phyloP scores from a whole-genome alignment of 169 alveolate genomes.

The Cryptosporidium tyzzeri region DNA sequence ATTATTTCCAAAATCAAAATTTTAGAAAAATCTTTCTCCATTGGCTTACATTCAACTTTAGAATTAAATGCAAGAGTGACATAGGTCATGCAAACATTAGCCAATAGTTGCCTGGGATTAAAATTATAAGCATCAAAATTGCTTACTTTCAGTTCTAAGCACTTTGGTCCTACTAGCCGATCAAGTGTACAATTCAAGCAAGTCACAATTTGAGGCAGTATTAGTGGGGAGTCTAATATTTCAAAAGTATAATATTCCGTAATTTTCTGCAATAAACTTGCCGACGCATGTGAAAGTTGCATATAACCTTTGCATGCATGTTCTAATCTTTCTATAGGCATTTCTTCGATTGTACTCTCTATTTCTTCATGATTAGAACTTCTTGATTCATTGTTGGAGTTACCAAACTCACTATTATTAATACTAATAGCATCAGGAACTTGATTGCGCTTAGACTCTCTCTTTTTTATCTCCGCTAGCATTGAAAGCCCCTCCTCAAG shows the following conservation, averaged over 20 bases:
- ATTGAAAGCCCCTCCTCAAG: conserved; percentile 90
- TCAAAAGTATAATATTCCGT: conserved; percentile 81
- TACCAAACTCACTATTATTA: neutral
- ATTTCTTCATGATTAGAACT: conserved; percentile 19
- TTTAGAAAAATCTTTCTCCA: conserved; percentile 51
- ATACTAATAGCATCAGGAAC: neutral
- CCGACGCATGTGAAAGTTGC: conserved; percentile 81
- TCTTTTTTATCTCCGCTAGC: conserved; percentile 86
- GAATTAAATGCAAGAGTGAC: conserved; percentile 76
- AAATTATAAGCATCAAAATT: conserved; percentile 88
- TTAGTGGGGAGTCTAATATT: conserved; percentile 81
- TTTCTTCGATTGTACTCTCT: conserved; percentile 75
- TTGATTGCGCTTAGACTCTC: conserved; percentile 81
- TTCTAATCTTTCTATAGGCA: conserved; percentile 77
- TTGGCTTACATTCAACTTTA: conserved; percentile 22
- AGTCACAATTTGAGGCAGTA: conserved; percentile 88
- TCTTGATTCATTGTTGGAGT: neutral
- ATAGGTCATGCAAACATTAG: conserved; percentile 82
- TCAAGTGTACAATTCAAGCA: conserved; percentile 90
- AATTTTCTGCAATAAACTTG: conserved; percentile 81
- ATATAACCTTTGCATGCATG: conserved; percentile 66
- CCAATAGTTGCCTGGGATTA: conserved; percentile 87
- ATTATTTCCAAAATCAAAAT: conserved; percentile 72
- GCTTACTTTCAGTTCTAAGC: conserved; percentile 88
- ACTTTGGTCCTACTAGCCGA: conserved; percentile 89